Base-by-base conservation (phyloP, 805 yeast genomes). In the Naumovozyma castellii region DNA sequence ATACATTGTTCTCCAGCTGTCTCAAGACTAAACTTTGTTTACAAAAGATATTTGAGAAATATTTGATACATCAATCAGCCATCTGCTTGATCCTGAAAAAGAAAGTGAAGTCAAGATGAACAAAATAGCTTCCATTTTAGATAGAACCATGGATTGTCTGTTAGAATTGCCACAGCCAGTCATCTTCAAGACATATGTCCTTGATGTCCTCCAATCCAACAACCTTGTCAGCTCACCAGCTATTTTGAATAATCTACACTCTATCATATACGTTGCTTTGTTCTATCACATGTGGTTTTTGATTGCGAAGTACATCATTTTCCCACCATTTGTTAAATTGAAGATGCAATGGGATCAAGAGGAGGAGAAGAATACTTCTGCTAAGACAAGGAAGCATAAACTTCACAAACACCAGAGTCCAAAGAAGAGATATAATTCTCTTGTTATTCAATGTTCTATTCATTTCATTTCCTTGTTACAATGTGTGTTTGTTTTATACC, bases 401-500 rank as follows among this genome's bases (percentile, higher is more conserved):
- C 36, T 5, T 8, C 32, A 29, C 15, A 8, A 22, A 8, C 32
- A 29, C 13, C 32, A 33, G 16, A 40, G 39, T 20, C 35, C 34
- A 15, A 41, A 43, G 29, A 45, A 41, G 22, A 50, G 44, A 32
- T 43, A 43, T 20, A 42, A 35, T 9, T 35, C 43, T 17, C 40
- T 57, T 30, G 42, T 48, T 27, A 49, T 50, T 37, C 65, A 61
- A 43, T 44, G 58, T 19, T 49, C 62, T 3, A 52, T 61, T 33
- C 97, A 88, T 61, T 72, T 84, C 18, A 95, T 86, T 3, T 83
- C 96, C 2, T 76, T 84, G 71, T 73, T 87, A 17, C 97, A 92
- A 62, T 76, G 92, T 29, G 31, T 85, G 0, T 47, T 83, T 17
- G 79, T 94, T 17, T 59, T 86, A 18, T 53, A 65, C 18, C 52